A percentile compares a stretch with the other conserved stretches of the same genome.
Conservation (phyloP, 225 moss, liverwort and hornwort genomes). For the Marchantia paleacea region DNA sequence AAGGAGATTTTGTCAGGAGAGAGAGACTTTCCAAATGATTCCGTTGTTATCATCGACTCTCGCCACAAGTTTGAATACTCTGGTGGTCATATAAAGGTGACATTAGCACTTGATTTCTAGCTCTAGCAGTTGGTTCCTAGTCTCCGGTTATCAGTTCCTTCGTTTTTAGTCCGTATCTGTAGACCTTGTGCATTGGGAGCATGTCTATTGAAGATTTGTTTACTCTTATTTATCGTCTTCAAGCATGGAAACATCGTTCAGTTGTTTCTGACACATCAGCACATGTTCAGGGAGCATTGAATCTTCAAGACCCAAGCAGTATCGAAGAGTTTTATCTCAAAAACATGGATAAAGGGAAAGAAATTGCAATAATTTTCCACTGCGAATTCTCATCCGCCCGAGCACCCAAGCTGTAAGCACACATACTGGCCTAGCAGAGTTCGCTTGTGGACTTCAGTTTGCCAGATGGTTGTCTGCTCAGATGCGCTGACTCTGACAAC, state of each 20-base stretch:
- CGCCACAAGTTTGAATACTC: conserved; percentile 47
- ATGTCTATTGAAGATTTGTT: background rate
- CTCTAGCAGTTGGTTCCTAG: background rate
- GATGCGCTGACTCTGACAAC: background rate
- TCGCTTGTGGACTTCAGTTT: background rate
- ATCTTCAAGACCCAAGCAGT: conserved; percentile 48
- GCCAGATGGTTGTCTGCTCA: no score
- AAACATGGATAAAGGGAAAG: conserved; percentile 38
- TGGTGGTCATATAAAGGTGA: conserved; percentile 53
- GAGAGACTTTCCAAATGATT: conserved; percentile 33
- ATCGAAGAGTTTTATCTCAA: conserved; percentile 43
- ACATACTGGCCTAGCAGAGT: background rate
- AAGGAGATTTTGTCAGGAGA: conserved; percentile 40
- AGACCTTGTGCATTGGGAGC: background rate
- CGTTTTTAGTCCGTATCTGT: background rate
- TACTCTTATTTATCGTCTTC: background rate
- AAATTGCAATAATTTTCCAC: conserved; percentile 47
- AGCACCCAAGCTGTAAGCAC: conserved; percentile 51
- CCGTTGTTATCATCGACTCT: conserved; percentile 45
- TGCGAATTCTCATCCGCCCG: conserved; percentile 62
- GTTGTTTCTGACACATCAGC: background rate
- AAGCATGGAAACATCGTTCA: background rate
- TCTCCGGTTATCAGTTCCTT: background rate
- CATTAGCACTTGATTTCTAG: background rate
- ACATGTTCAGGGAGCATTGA: conserved; percentile 43